Percentiles rank a stretch among this genome's conserved stretches.
Conservation (phyloP, 345 rosid species). For the Euclidium syriacum region DNA sequence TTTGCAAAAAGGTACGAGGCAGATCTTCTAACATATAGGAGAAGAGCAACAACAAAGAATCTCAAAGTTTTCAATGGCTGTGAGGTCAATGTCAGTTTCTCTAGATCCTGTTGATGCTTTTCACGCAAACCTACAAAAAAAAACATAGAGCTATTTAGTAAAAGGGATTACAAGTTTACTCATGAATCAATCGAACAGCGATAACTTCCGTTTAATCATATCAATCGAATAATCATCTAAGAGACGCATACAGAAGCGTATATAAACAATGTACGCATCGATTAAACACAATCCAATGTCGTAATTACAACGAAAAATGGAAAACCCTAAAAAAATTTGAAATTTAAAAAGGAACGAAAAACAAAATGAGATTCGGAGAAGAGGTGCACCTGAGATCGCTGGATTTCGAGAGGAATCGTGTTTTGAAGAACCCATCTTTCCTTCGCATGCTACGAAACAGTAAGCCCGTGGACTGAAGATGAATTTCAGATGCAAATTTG, state of each 20-base stretch:
- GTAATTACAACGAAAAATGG: neutral
- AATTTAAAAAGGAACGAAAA: neutral
- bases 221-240: neutral
- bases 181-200: constrained; percentile 6
- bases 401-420: constrained; percentile 1
- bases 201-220: neutral
- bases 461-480: neutral
- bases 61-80: constrained; percentile 73
- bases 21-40: constrained; percentile 47
- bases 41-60: constrained; percentile 53
- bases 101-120: constrained; percentile 36
- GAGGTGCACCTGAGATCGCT: constrained; percentile 28
- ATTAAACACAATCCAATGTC: neutral
- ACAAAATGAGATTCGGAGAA: neutral
- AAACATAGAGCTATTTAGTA: neutral
- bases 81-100: constrained; percentile 45
- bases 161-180: no score
- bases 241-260: neutral
- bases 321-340: constrained; percentile 1
- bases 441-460: constrained; percentile 1
- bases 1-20: constrained; percentile 44
- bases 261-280: neutral
- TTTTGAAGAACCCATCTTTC: constrained; percentile 20
- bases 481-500: neutral
- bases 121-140: constrained; percentile 30